A percentile compares a stretch with the other conserved stretches of the same genome.
Evolutionary conservation across 2,329 filamentous ascomycete genomes (phyloP).

Genomic region (Cladosporium sp.): DNA sequence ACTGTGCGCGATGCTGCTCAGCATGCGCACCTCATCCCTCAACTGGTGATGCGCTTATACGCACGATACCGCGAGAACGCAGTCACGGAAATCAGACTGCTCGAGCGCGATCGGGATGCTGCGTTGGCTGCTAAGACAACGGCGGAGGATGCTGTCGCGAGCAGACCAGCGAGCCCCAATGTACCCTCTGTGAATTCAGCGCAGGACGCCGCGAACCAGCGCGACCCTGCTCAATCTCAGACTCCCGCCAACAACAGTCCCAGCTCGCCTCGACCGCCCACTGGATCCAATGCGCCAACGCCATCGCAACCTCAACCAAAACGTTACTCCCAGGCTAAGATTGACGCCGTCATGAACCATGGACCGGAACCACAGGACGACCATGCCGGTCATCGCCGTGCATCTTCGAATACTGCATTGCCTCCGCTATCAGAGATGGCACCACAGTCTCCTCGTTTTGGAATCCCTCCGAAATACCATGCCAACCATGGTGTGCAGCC

Average conservation of each 20-base stretch:
- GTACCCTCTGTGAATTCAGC: conserved; percentile 31
- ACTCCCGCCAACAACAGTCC: conserved; percentile 27
- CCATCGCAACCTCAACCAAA: conserved; percentile 25
- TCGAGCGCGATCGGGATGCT: conserved; percentile 70
- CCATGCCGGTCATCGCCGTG: conserved; percentile 30
- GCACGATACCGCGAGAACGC: conserved; percentile 70
- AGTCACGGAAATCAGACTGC: conserved; percentile 69
- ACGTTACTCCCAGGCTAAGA: conserved; percentile 37
- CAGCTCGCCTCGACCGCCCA: conserved; percentile 21
- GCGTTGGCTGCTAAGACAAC: conserved; percentile 62
- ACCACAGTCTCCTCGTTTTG: conserved; percentile 37
- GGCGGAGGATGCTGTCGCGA: conserved; percentile 54
- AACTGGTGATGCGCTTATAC: conserved; percentile 73
- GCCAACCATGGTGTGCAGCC: conserved; percentile 35
- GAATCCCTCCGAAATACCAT: conserved; percentile 33
- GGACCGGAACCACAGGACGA: conserved; percentile 38
- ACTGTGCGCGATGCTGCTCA: conserved; percentile 67
- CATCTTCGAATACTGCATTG: conserved; percentile 37
- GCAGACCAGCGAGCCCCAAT: conserved; percentile 48
- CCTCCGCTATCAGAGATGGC: conserved; percentile 41
- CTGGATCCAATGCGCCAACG: conserved; percentile 21
- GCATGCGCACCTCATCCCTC: conserved; percentile 68
- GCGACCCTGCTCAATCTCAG: conserved; percentile 19
- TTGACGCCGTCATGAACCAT: conserved; percentile 42
- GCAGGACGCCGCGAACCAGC: conserved; percentile 24